A percentile compares a stretch with the other conserved stretches of the same genome.
These are phyloP conservation scores for Garcileccinum viscosum DNA, from an alignment of 1,284 basidiomycete species.

Conservation along the genomic window DNA sequence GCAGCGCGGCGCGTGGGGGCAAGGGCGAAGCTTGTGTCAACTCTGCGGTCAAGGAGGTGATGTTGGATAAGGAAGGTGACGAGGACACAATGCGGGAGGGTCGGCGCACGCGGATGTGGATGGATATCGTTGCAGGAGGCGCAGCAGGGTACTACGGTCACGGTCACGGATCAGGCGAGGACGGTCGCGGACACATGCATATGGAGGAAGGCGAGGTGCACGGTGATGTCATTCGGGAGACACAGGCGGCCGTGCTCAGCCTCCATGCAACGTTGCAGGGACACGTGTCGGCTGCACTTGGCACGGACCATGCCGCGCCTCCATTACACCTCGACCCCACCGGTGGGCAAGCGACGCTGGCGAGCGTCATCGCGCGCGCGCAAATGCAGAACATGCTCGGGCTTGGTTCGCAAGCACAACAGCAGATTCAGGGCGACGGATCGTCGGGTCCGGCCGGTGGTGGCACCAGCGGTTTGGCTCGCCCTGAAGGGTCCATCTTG, in stretches of 20 bases:
- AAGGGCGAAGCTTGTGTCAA: conserved; percentile 57
- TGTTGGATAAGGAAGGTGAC: conserved; percentile 57
- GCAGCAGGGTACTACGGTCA: conserved; percentile 29
- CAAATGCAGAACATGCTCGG: conserved; percentile 51
- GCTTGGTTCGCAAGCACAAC: conserved; percentile 7
- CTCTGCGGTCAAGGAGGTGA: conserved; percentile 65
- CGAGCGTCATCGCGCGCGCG: conserved; percentile 69
- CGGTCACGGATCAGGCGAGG: conserved; percentile 25
- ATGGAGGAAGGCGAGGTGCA: conserved; percentile 73
- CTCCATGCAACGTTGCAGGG: conserved; percentile 64
- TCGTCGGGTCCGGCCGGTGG: conserved; percentile 9
- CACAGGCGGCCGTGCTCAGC: conserved; percentile 59
- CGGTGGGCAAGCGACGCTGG: conserved; percentile 64
- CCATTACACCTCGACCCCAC: conserved; percentile 47
- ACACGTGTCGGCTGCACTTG: conserved; percentile 62
- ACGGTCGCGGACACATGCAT: conserved; percentile 24
- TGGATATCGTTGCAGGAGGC: conserved; percentile 54
- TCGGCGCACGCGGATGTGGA: conserved; percentile 66
- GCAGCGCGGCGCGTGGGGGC: conserved; percentile 51
- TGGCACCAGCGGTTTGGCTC: conserved; percentile 4
- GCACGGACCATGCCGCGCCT: conserved; percentile 44
- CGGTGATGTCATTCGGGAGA: conserved; percentile 51
- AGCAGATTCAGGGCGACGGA: conserved; percentile 11
- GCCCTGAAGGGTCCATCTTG: conserved; percentile 20
- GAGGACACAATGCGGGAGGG: conserved; percentile 59